Percentiles rank a stretch among this genome's conserved stretches.
Evolutionary conservation across 2,329 filamentous ascomycete species (phyloP).

Genomic region (Nemania diffusa): DNA sequence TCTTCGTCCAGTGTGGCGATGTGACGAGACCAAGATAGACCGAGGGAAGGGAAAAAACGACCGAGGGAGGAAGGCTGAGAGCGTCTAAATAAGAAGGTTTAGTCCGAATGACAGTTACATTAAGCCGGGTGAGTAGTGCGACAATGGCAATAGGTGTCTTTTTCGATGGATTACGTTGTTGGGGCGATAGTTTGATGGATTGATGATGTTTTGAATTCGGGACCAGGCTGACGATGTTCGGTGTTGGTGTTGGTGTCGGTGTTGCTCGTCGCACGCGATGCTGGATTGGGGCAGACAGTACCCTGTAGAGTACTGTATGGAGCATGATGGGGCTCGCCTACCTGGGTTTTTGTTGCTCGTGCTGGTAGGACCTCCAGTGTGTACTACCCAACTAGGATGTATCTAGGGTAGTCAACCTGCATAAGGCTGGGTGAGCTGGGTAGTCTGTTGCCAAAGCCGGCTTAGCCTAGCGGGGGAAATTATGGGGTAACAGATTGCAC

Average conservation of each 20-base stretch:
- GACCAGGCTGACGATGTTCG: constrained; percentile 10
- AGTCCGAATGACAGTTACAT: not conserved
- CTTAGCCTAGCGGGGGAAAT: not conserved
- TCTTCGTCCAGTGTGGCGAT: constrained; percentile 38
- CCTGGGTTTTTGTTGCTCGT: too few species aligned
- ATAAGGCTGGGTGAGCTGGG: not conserved
- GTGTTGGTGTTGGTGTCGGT: not conserved
- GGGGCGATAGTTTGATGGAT: constrained; percentile 11
- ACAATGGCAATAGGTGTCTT: not conserved
- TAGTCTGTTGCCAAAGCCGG: not conserved
- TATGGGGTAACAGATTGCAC: not conserved
- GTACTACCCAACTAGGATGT: not conserved
- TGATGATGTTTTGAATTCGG: not conserved
- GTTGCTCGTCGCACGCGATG: not conserved
- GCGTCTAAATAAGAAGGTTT: not conserved
- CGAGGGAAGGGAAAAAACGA: not conserved
- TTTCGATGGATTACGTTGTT: constrained; percentile 1
- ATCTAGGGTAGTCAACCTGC: too few species aligned
- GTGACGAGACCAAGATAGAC: not conserved
- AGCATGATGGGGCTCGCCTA: too few species aligned
- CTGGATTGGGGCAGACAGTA: not conserved
- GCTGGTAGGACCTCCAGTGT: too few species aligned
- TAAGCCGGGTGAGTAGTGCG: not conserved
- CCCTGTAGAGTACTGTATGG: too few species aligned
- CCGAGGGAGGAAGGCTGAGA: not conserved